phyloP scores from a whole-genome alignment of 164 flowering plant genomes.

The Liriodendron chinense region DNA sequence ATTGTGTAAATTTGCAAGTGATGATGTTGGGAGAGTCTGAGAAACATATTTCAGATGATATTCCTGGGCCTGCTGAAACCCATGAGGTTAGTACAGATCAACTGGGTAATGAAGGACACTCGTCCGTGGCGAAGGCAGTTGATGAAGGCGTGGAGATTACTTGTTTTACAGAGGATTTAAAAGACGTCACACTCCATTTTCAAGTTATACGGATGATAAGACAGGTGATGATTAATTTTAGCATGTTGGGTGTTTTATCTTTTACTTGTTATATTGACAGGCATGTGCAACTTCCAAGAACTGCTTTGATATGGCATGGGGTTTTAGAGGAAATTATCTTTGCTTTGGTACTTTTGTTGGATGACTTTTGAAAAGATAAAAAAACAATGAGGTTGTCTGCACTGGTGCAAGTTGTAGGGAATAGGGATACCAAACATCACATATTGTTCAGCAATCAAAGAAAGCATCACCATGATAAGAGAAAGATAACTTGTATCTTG shows the following conservation, averaged over 20 bases:
- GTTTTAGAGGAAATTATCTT: neutral
- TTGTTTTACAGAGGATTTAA: slow-evolving; percentile 45
- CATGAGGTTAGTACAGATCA: neutral
- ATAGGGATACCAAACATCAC: neutral
- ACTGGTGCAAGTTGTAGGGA: neutral
- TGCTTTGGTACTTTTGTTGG: neutral
- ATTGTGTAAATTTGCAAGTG: neutral
- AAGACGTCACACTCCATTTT: slow-evolving; percentile 53
- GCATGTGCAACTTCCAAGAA: neutral
- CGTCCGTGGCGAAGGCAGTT: neutral
- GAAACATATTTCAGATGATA: neutral
- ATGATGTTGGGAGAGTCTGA: slow-evolving; percentile 14
- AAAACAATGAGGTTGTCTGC: neutral
- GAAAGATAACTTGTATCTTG: neutral
- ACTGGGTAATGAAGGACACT: neutral
- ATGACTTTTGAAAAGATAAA: neutral
- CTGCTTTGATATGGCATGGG: neutral
- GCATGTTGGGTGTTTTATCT: neutral
- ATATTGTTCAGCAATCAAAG: neutral
- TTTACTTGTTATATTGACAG: neutral
- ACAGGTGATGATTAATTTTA: slow-evolving; percentile 38
- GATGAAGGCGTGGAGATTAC: slow-evolving; percentile 38
- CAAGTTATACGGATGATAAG: slow-evolving; percentile 65
- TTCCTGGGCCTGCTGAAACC: neutral
- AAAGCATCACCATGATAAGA: neutral